A percentile compares a stretch with the other conserved stretches of the same genome.
Evolutionary conservation across 345 rosid genomes (phyloP).

Genomic region (Linum trigynum): DNA sequence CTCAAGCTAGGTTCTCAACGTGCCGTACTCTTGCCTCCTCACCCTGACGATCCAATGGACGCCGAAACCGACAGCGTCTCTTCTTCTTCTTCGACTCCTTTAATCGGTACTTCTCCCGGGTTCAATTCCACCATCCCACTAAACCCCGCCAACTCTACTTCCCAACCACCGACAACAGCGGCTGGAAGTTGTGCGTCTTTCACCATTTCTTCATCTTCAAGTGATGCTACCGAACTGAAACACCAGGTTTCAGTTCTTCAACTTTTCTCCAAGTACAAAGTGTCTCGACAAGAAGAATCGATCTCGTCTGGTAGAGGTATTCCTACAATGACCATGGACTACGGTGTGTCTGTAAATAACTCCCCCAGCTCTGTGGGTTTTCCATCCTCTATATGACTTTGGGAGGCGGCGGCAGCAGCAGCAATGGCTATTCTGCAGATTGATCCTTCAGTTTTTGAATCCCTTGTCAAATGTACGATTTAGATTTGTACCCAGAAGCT

Average conservation of each 20-base stretch:
- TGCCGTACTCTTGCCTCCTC: slow-evolving; percentile 4
- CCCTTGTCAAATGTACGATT: slow-evolving; percentile 3
- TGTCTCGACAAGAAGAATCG: slow-evolving; percentile 14
- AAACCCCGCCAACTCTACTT: background rate
- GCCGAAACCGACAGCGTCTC: slow-evolving; percentile 17
- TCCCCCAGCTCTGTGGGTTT: slow-evolving; percentile 12
- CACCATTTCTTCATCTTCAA: slow-evolving; percentile 10
- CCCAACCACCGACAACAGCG: slow-evolving; percentile 8
- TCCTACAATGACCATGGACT: slow-evolving; percentile 1
- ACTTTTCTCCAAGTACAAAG: slow-evolving; percentile 48
- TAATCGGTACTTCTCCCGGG: slow-evolving; percentile 1
- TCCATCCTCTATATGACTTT: slow-evolving; percentile 3
- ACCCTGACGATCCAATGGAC: slow-evolving; percentile 6
- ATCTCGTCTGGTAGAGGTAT: slow-evolving; percentile 11
- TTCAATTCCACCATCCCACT: background rate
- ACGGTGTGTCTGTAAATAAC: slow-evolving; percentile 5
- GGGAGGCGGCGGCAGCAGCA: background rate
- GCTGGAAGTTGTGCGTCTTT: slow-evolving; percentile 17
- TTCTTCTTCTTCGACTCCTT: slow-evolving; percentile 3
- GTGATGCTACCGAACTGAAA: slow-evolving; percentile 9
- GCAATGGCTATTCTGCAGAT: slow-evolving; percentile 6
- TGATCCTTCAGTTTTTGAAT: slow-evolving; percentile 15
- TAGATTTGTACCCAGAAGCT: background rate
- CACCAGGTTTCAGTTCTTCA: slow-evolving; percentile 29
- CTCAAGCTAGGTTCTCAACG: slow-evolving; percentile 62